These are phyloP conservation scores for Gelatoporia subvermispora DNA, from an alignment of 768 basidiomycete species.

Conservation along the genomic window DNA sequence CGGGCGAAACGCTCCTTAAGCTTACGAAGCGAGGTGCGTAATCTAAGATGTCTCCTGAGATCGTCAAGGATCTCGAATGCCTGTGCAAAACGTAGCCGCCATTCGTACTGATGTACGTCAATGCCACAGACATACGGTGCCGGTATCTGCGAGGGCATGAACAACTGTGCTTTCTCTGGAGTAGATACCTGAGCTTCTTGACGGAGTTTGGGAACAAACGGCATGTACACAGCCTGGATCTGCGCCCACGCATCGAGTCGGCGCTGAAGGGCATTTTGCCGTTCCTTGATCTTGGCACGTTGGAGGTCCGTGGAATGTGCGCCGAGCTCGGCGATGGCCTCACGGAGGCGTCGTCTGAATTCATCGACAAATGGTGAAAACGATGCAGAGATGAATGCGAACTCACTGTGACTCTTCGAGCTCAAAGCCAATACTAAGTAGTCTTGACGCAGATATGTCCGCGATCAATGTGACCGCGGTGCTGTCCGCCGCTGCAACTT, in stretches of 20 bases:
- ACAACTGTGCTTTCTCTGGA: background rate
- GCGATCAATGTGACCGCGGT: too few relatives aligned
- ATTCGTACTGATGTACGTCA: background rate
- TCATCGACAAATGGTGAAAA: too few relatives aligned
- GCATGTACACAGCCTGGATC: background rate
- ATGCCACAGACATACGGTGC: background rate
- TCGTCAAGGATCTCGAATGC: background rate
- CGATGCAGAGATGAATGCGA: too few relatives aligned
- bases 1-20: too few relatives aligned
- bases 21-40: too few relatives aligned
- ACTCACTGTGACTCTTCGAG: constrained; percentile 32
- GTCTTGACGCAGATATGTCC: too few relatives aligned
- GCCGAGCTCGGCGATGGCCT: background rate
- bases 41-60: too few relatives aligned
- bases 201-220: background rate
- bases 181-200: too few relatives aligned
- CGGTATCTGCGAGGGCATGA: background rate
- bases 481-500: too few relatives aligned
- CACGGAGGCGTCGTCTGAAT: too few relatives aligned
- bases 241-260: background rate
- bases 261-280: background rate
- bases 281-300: background rate
- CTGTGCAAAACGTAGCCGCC: background rate
- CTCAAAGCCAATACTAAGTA: constrained; percentile 28
- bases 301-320: background rate